Percentiles rank a stretch among this genome's conserved stretches.
Evolutionary conservation across 371 early-diverging fungal genomes (phyloP).

Genomic region (Phascolomyces articulosus): DNA sequence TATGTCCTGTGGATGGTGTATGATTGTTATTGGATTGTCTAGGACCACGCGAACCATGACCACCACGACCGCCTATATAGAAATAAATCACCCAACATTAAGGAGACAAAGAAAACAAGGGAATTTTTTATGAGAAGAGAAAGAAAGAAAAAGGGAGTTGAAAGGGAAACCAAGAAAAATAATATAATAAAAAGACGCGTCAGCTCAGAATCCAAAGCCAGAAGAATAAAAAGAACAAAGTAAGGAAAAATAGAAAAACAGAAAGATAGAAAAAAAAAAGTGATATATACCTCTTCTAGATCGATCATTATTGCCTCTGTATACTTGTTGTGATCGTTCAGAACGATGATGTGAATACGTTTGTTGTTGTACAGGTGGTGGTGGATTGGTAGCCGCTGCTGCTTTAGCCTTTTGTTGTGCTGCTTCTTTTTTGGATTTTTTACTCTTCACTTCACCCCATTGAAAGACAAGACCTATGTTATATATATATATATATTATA

Average conservation of each 20-base stretch:
- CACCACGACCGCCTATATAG: conserved; percentile 55
- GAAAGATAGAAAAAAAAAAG: not conserved
- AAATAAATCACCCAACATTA: not conserved
- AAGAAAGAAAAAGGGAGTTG: not conserved
- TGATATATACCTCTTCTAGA: conserved; percentile 29
- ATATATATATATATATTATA: too few relatives aligned
- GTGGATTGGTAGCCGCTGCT: conserved; percentile 22
- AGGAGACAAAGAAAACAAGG: not conserved
- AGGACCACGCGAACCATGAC: conserved; percentile 6
- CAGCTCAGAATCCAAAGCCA: conserved; percentile 9
- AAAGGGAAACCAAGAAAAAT: not conserved
- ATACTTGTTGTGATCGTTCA: conserved; percentile 16
- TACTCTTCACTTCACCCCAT: conserved; percentile 92
- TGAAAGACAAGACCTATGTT: conserved; percentile 61
- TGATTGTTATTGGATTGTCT: conserved; percentile 6
- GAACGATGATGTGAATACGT: conserved; percentile 15
- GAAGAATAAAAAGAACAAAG: not conserved
- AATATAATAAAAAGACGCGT: too few relatives aligned
- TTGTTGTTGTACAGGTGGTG: conserved; percentile 15
- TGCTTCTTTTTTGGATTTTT: conserved; percentile 63
- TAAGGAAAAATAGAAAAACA: too few relatives aligned
- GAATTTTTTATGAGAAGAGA: not conserved
- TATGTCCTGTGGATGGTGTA: not conserved
- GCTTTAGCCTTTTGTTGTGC: conserved; percentile 43
- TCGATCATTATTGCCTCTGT: conserved; percentile 18